Base-by-base conservation (phyloP, 75 land plant genomes). In the Azolla pinnata region DNA sequence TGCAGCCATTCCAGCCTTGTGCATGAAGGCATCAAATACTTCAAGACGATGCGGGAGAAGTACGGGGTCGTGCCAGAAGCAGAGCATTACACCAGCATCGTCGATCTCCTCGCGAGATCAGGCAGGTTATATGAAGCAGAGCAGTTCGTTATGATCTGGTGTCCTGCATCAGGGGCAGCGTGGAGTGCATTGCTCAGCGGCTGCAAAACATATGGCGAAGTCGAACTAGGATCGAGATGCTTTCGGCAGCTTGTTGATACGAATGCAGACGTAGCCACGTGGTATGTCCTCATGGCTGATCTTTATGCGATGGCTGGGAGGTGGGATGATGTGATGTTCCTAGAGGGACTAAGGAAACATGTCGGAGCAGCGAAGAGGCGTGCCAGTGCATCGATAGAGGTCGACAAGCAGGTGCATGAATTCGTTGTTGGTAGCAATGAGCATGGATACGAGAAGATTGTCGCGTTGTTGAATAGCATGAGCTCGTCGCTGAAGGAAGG, bases 41-140 rank as follows among this genome's bases (percentile, higher is more conserved):
- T 52, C 21, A 53, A 31, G 23, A 19, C 0, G 17, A 53, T 63
- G 58, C 12, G 3, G n/a, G 33, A 32, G 30, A 31, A 14, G 12
- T 56, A 56, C 19, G 34, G 34, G 2, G 33, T 56, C 28, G 19
- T 17, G 30, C 58, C 58, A 16, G 28, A 9, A 19, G 58, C 18
- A n/a, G 61, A 54, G 8, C 66, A 63, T 21, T 63, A 54, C 12
- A 32, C 31, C 33, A 56, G 60, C 26, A 29, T 63, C 19, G 66
- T 63, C 29, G 66, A 63, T 23, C 66, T 63, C 32, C 66, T 63
- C 21, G 66, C 56, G 9, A 55, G 66, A 17, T 54, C 66, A 19
- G 61, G 66, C 20, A 55, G 18, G 21, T 25, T 63, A 24, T 16
- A 56, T 20, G 66, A 56, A 18, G 61, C 66, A 54, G 31, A 54